phyloP scores from a whole-genome alignment of 805 yeast genomes.

The Peterozyma toletana region DNA sequence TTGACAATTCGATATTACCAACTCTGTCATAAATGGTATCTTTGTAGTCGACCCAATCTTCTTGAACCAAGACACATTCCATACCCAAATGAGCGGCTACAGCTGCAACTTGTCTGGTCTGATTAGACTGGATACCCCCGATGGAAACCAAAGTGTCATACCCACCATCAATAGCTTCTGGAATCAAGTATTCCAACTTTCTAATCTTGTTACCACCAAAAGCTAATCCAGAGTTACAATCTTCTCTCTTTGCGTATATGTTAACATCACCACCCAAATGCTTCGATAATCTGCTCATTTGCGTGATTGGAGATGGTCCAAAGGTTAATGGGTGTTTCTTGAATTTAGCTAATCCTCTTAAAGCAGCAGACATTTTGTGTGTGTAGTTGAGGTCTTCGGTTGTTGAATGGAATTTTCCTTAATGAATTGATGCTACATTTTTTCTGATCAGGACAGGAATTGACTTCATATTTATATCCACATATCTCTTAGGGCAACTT shows the following conservation, averaged over 20 bases:
- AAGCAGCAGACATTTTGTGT: conserved; percentile 2
- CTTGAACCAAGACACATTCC: conserved; percentile 27
- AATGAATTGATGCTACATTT: too few species aligned
- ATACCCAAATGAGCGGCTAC: conserved; percentile 27
- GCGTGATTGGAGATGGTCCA: conserved; percentile 27
- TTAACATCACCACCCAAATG: conserved; percentile 23
- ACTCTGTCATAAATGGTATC: conserved; percentile 27
- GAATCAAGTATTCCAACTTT: conserved; percentile 25
- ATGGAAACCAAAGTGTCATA: conserved; percentile 27
- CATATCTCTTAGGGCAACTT: too few species aligned
- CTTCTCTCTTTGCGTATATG: conserved; percentile 27
- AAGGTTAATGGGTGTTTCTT: conserved; percentile 21
- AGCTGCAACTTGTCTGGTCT: conserved; percentile 28
- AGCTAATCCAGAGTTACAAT: conserved; percentile 26
- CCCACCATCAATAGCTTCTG: conserved; percentile 24
- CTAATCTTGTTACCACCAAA: conserved; percentile 27
- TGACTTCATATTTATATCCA: too few species aligned
- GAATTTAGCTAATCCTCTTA: conserved; percentile 12
- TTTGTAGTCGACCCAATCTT: conserved; percentile 28
- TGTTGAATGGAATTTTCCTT: too few species aligned
- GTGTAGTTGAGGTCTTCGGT: too few species aligned
- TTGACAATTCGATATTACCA: conserved; percentile 27
- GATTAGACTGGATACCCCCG: conserved; percentile 27
- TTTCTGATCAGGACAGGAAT: too few species aligned
- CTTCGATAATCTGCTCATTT: conserved; percentile 21